A percentile compares a stretch with the other conserved stretches of the same genome.
phyloP scores from a whole-genome alignment of 164 flowering plant genomes.

The Magnolia changhungtana region DNA sequence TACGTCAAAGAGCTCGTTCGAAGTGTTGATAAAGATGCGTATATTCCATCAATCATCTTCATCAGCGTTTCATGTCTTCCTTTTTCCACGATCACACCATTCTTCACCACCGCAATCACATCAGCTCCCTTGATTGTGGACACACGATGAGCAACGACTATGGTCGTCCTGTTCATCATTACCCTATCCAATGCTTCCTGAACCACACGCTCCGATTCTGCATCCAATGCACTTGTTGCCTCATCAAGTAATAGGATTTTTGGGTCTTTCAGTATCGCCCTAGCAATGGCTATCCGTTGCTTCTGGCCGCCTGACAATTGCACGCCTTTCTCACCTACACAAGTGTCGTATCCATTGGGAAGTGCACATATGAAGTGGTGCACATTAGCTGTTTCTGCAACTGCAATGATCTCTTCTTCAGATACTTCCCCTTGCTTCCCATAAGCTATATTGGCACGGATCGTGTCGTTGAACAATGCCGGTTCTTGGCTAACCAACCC shows the following conservation, averaged over 20 bases:
- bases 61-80: slow-evolving; percentile 19
- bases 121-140: slow-evolving; percentile 19
- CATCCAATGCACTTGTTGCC: slow-evolving; percentile 6
- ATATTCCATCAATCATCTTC: slow-evolving; percentile 14
- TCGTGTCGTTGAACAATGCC: slow-evolving; percentile 59
- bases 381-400: slow-evolving; percentile 58
- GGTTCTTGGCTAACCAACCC: slow-evolving; percentile 82
- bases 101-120: slow-evolving; percentile 21
- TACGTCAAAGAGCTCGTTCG: slow-evolving; percentile 12
- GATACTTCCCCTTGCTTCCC: slow-evolving; percentile 45
- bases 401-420: slow-evolving; percentile 62
- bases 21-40: slow-evolving; percentile 23
- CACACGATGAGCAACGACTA: slow-evolving; percentile 23
- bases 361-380: slow-evolving; percentile 59
- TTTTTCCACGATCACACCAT: slow-evolving; percentile 22
- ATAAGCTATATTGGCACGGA: slow-evolving; percentile 63
- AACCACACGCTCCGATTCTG: slow-evolving; percentile 23
- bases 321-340: slow-evolving; percentile 34
- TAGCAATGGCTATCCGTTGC: slow-evolving; percentile 8
- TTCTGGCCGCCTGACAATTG: slow-evolving; percentile 11
- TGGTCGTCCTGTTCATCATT: slow-evolving; percentile 20
- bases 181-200: slow-evolving; percentile 26
- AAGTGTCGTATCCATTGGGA: slow-evolving; percentile 60
- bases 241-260: slow-evolving; percentile 9
- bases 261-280: slow-evolving; percentile 9